Percentiles rank a stretch among this genome's conserved stretches.
phyloP scores from a whole-genome alignment of 108 stramenopile species.

The Pseudonitzschia pungens region DNA sequence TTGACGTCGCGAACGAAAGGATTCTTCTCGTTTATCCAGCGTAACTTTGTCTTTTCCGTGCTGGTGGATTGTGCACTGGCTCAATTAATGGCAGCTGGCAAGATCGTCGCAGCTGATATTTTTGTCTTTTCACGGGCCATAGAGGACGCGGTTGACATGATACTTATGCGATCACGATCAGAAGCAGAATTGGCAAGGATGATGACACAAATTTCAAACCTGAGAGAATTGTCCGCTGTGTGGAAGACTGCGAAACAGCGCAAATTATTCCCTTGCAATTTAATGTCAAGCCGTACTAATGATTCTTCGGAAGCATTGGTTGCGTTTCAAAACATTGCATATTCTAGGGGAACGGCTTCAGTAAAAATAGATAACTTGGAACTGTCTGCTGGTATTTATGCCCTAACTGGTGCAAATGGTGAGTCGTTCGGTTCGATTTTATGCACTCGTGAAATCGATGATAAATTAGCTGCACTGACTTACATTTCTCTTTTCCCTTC shows the following conservation, averaged over 20 bases:
- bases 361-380: conserved; percentile 70
- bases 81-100: conserved; percentile 68
- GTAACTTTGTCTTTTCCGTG: conserved; percentile 80
- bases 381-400: conserved; percentile 78
- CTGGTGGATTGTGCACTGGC: conserved; percentile 88
- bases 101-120: conserved; percentile 73
- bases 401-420: conserved; percentile 64
- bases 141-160: conserved; percentile 85
- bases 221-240: conserved; percentile 55
- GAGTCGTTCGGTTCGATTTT: neutral
- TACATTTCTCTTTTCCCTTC: neutral
- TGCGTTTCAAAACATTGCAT: conserved; percentile 60
- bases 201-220: conserved; percentile 74
- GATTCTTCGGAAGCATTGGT: conserved; percentile 31
- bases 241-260: conserved; percentile 62
- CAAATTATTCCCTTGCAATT: conserved; percentile 57
- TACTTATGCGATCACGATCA: conserved; percentile 74
- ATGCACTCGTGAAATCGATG: neutral
- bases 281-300: conserved; percentile 25
- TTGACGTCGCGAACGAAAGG: conserved; percentile 62
- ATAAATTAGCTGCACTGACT: neutral
- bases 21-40: conserved; percentile 77
- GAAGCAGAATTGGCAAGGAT: conserved; percentile 84
- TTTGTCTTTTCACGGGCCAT: conserved; percentile 86
- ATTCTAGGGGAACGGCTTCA: conserved; percentile 73